These are phyloP conservation scores for Trametes sp. DNA, from an alignment of 1,284 basidiomycete genomes.

Conservation along the genomic window DNA sequence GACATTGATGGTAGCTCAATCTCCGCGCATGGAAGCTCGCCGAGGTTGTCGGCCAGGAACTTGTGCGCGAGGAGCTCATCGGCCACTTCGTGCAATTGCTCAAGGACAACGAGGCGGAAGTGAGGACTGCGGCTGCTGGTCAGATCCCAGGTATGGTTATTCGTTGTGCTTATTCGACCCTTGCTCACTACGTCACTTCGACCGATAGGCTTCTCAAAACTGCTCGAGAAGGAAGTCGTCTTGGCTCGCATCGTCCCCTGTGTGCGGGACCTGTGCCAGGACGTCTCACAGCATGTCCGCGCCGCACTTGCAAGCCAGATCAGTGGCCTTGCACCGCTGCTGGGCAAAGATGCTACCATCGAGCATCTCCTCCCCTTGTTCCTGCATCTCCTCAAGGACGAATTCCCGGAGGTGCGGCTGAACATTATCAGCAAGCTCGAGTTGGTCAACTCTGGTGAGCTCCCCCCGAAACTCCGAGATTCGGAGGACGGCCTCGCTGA, in stretches of 20 bases:
- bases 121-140: slow-evolving; percentile 93
- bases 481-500: background rate
- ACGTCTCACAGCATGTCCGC: slow-evolving; percentile 96
- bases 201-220: slow-evolving; percentile 90
- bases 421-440: slow-evolving; percentile 99
- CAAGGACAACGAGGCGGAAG: slow-evolving; percentile 99
- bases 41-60: slow-evolving; percentile 88
- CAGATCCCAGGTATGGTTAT: slow-evolving; percentile 88
- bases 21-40: slow-evolving; percentile 69
- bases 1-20: slow-evolving; percentile 6
- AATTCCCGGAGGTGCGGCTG: slow-evolving; percentile 97
- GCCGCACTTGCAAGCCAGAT: slow-evolving; percentile 97
- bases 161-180: background rate
- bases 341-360: slow-evolving; percentile 94
- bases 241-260: slow-evolving; percentile 95
- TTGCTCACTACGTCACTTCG: slow-evolving; percentile 6
- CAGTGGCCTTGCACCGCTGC: slow-evolving; percentile 94
- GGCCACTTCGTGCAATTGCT: slow-evolving; percentile 93
- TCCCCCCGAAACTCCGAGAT: background rate
- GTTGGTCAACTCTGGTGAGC: slow-evolving; percentile 90
- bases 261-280: slow-evolving; percentile 93
- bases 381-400: slow-evolving; percentile 96
- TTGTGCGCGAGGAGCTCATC: slow-evolving; percentile 95
- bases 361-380: slow-evolving; percentile 98
- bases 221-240: slow-evolving; percentile 95